Evolutionary conservation across 768 basidiomycete genomes (phyloP).

Genomic region (Leccinum aurantiacum): DNA sequence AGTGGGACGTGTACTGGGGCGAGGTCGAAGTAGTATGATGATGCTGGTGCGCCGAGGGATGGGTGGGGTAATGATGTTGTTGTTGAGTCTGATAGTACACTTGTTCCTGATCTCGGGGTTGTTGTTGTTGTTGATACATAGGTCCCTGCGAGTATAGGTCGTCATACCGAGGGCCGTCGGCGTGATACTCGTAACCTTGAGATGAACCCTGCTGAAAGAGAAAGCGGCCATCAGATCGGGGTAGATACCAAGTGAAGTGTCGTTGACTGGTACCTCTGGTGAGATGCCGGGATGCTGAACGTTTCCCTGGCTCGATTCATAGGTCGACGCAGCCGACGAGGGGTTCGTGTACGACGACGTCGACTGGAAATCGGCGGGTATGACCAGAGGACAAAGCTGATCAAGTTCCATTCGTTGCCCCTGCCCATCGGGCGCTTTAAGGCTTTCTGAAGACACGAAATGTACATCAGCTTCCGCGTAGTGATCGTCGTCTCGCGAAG

Average conservation of each 20-base stretch:
- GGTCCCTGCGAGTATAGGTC: conserved; percentile 16
- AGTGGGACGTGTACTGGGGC: conserved; percentile 11
- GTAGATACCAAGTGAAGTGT: conserved; percentile 11
- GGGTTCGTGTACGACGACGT: conserved; percentile 1
- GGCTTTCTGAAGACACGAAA: conserved; percentile 11
- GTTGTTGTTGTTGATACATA: conserved; percentile 10
- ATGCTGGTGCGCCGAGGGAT: conserved; percentile 5
- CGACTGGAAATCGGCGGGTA: conserved; percentile 21
- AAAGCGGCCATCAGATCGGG: conserved; percentile 9
- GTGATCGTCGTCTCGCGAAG: conserved; percentile 30
- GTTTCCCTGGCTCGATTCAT: conserved; percentile 4
- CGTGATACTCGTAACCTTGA: conserved; percentile 12
- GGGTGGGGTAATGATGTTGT: conserved; percentile 9
- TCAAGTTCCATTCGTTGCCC: conserved; percentile 21
- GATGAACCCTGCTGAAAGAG: conserved; percentile 21
- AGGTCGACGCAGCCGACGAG: conserved; percentile 6
- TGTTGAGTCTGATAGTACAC: conserved; percentile 29
- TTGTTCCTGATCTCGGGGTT: conserved; percentile 14
- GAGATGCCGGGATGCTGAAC: not conserved
- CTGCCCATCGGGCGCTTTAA: not conserved
- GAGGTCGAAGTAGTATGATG: not conserved
- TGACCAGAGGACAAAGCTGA: conserved; percentile 24
- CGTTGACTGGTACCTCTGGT: conserved; percentile 3
- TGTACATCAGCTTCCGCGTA: conserved; percentile 22
- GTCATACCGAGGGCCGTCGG: conserved; percentile 17